These are phyloP conservation scores for Pyrenula massariospora DNA, from an alignment of 495 filamentous ascomycete genomes.

Conservation along the genomic window DNA sequence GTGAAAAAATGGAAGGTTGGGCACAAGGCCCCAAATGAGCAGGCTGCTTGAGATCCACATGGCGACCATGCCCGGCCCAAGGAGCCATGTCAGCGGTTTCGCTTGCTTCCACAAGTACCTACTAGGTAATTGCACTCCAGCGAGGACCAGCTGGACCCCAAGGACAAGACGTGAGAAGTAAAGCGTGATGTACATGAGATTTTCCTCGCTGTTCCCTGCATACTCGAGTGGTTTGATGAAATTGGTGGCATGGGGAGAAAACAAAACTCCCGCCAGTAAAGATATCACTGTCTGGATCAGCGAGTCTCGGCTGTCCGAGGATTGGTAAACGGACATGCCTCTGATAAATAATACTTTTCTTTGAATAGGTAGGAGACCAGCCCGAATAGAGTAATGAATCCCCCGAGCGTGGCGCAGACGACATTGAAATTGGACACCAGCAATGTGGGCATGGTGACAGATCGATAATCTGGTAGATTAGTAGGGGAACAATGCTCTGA, in stretches of 20 bases:
- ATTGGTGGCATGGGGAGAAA: slow-evolving; percentile 69
- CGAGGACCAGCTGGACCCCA: slow-evolving; percentile 81
- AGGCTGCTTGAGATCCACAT: slow-evolving; percentile 85
- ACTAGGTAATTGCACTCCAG: slow-evolving; percentile 83
- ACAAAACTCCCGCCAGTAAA: slow-evolving; percentile 61
- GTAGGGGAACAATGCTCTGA: not conserved
- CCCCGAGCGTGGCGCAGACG: slow-evolving; percentile 68
- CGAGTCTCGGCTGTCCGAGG: not conserved
- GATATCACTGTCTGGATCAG: slow-evolving; percentile 55
- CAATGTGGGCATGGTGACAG: slow-evolving; percentile 61
- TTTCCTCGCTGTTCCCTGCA: slow-evolving; percentile 46
- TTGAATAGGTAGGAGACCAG: slow-evolving; percentile 83
- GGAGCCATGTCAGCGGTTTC: slow-evolving; percentile 60
- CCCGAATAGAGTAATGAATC: slow-evolving; percentile 80
- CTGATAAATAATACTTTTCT: slow-evolving; percentile 83
- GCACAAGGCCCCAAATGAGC: slow-evolving; percentile 69
- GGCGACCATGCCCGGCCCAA: slow-evolving; percentile 74
- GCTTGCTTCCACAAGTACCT: slow-evolving; percentile 74
- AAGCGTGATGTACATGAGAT: slow-evolving; percentile 56
- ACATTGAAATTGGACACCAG: slow-evolving; percentile 80
- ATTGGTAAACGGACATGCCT: slow-evolving; percentile 55
- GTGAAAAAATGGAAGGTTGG: slow-evolving; percentile 60
- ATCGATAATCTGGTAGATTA: not conserved
- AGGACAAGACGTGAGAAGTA: slow-evolving; percentile 82
- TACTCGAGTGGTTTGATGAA: slow-evolving; percentile 69